phyloP scores from a whole-genome alignment of 1,139 yeast genomes.

The Magnusiomyces suaveolens region DNA sequence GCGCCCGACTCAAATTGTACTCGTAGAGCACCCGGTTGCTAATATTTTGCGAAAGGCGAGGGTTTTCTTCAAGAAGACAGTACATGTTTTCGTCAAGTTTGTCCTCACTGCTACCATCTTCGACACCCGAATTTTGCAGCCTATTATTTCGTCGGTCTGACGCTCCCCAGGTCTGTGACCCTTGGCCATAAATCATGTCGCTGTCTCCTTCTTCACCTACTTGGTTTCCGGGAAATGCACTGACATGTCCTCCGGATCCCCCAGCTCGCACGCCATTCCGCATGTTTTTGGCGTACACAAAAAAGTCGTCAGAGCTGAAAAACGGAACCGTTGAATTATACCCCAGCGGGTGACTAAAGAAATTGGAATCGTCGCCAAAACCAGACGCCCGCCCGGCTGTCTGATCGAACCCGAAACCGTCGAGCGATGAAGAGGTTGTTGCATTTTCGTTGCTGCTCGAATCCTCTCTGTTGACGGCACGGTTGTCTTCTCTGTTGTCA shows the following conservation, averaged over 20 bases:
- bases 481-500: background rate
- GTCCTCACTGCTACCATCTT: background rate
- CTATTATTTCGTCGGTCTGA: background rate
- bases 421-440: no score
- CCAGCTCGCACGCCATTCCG: background rate
- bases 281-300: background rate
- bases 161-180: background rate
- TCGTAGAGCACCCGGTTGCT: constrained; percentile 1
- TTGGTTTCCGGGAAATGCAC: no score
- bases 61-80: background rate
- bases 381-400: background rate
- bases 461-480: no score
- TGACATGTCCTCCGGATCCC: no score
- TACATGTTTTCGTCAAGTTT: background rate
- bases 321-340: constrained; percentile 1
- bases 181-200: background rate
- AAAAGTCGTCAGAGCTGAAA: constrained; percentile 2
- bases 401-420: no score
- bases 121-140: background rate
- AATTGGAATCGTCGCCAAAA: background rate
- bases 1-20: background rate
- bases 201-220: background rate
- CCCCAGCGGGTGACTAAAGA: background rate
- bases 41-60: background rate
- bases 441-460: no score